Evolutionary conservation across 306 rosid species (phyloP).

Genomic region (Betula pendula): DNA sequence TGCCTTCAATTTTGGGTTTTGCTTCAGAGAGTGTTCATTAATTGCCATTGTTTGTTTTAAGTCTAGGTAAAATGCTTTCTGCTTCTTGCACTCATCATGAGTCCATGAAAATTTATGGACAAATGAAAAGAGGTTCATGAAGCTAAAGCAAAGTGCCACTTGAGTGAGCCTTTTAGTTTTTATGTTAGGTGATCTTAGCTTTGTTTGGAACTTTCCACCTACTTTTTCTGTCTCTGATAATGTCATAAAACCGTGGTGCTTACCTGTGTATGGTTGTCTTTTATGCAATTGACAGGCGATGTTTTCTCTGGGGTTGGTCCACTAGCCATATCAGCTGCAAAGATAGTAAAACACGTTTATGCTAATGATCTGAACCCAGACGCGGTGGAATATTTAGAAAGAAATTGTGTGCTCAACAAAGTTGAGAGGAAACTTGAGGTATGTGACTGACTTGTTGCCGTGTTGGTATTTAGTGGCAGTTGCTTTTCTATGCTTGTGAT

Average conservation of each 20-base stretch:
- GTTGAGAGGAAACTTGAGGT: conserved; percentile 89
- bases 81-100: not conserved
- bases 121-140: not conserved
- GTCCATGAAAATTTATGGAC: not conserved
- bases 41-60: not conserved
- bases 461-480: conserved; percentile 14
- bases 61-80: not conserved
- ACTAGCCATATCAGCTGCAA: conserved; percentile 81
- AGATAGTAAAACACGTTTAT: conserved; percentile 75
- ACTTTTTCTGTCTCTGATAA: conserved; percentile 2
- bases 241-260: conserved; percentile 21
- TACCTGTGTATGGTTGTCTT: conserved; percentile 22
- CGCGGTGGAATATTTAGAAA: conserved; percentile 82
- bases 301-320: conserved; percentile 98
- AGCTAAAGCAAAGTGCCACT: not conserved
- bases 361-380: conserved; percentile 91
- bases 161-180: not conserved
- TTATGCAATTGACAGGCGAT: conserved; percentile 61
- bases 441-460: conserved; percentile 25
- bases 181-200: not conserved
- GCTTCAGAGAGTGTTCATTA: not conserved
- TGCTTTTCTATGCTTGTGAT: not conserved
- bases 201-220: not conserved
- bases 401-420: conserved; percentile 82
- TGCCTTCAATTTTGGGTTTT: not conserved